phyloP scores from a whole-genome alignment of 2,329 filamentous ascomycete species.

The Pestalotiopsis sp. region DNA sequence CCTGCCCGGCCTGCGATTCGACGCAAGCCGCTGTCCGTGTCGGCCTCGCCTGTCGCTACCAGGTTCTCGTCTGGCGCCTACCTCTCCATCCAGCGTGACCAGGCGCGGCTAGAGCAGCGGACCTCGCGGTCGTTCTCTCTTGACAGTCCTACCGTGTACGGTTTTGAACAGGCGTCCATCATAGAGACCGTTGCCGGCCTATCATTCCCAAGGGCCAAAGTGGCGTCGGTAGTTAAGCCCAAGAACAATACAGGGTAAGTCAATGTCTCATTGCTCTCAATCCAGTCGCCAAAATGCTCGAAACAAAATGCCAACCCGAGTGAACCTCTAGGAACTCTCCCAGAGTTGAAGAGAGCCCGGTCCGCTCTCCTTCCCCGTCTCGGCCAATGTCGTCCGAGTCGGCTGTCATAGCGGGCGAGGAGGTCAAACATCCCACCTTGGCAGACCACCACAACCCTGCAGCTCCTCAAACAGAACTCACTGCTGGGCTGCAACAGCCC shows the following conservation, averaged over 20 bases:
- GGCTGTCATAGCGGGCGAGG: constrained; percentile 30
- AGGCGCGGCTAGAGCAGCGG: constrained; percentile 53
- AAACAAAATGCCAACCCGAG: constrained; percentile 8
- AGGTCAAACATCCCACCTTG: constrained; percentile 27
- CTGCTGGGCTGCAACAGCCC: constrained; percentile 46
- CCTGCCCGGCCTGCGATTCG: constrained; percentile 45
- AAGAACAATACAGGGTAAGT: constrained; percentile 29
- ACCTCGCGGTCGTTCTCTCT: constrained; percentile 59
- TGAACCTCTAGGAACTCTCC: constrained; percentile 28
- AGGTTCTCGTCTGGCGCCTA: constrained; percentile 48
- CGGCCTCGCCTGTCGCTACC: constrained; percentile 54
- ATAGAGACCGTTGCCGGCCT: constrained; percentile 14
- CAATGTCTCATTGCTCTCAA: constrained; percentile 32
- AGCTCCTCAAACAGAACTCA: constrained; percentile 44
- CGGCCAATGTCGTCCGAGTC: constrained; percentile 23
- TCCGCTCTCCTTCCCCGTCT: constrained; percentile 10
- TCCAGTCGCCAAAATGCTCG: constrained; percentile 19
- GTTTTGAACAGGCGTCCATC: constrained; percentile 45
- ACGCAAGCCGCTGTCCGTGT: constrained; percentile 63
- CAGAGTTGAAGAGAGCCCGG: constrained; percentile 21
- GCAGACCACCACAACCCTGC: constrained; percentile 42
- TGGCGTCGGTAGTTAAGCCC: background rate
- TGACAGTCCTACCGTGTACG: constrained; percentile 66
- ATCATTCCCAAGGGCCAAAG: constrained; percentile 14
- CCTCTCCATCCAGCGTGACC: constrained; percentile 39